Conservation (phyloP, 2,329 filamentous ascomycete species). For the Leptoxyphium fumago region DNA sequence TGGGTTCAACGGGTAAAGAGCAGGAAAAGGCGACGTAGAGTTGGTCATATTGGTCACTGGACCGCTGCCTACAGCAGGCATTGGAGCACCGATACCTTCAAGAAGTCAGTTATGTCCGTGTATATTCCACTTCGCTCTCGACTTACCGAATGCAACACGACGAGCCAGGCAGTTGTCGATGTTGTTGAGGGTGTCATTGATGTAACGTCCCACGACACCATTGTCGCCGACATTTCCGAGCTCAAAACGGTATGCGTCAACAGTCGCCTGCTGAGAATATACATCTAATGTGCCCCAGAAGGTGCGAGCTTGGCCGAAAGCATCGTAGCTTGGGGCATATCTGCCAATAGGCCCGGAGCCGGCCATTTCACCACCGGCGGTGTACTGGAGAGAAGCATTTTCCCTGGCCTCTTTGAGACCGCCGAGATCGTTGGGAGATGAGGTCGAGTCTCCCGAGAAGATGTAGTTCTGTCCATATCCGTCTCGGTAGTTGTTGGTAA, state of each 20-base stretch:
- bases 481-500: constrained; percentile 20
- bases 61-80: constrained; percentile 7
- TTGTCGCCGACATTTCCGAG: constrained; percentile 17
- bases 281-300: constrained; percentile 24
- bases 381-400: background rate
- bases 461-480: constrained; percentile 2
- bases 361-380: constrained; percentile 1
- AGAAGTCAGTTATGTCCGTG: too few relatives aligned
- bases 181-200: constrained; percentile 10
- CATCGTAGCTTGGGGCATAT: constrained; percentile 32
- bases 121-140: too few relatives aligned
- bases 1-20: constrained; percentile 5
- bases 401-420: too few relatives aligned
- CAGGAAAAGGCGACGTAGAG: constrained; percentile 3
- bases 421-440: too few relatives aligned
- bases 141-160: constrained; percentile 7
- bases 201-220: constrained; percentile 6
- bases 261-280: constrained; percentile 22
- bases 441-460: too few relatives aligned
- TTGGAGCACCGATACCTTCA: constrained; percentile 4
- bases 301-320: constrained; percentile 23
- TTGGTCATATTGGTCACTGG: constrained; percentile 1
- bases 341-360: constrained; percentile 23
- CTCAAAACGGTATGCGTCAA: constrained; percentile 25
- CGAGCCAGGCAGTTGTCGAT: constrained; percentile 14